A percentile compares a stretch with the other conserved stretches of the same genome.
Evolutionary conservation across 1,284 basidiomycete species (phyloP).

Genomic region (Vanrija sp.): DNA sequence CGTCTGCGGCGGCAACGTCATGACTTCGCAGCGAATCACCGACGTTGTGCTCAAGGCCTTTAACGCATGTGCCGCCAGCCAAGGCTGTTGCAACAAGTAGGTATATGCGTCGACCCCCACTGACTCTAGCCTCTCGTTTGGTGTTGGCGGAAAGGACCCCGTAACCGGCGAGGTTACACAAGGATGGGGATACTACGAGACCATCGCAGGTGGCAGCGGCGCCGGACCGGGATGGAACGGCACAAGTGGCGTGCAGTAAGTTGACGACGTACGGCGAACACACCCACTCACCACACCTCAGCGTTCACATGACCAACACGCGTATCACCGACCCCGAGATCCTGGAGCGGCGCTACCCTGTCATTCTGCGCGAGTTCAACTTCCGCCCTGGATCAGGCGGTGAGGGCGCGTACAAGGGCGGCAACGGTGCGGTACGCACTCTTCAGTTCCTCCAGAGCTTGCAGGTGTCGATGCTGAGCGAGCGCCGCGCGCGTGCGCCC

Average conservation of each 20-base stretch:
- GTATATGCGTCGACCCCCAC: background rate
- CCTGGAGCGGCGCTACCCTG: conserved; percentile 60
- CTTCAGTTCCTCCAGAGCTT: conserved; percentile 82
- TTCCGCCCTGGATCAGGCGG: conserved; percentile 75
- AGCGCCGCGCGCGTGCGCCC: conserved; percentile 29
- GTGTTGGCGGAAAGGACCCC: conserved; percentile 71
- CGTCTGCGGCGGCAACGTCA: conserved; percentile 71
- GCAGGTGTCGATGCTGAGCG: conserved; percentile 67
- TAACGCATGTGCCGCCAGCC: conserved; percentile 84
- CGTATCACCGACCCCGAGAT: conserved; percentile 74
- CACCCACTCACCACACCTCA: conserved; percentile 5
- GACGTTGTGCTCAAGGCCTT: conserved; percentile 93
- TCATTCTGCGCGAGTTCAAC: conserved; percentile 76
- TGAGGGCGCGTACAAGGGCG: conserved; percentile 70
- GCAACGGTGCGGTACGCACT: conserved; percentile 82
- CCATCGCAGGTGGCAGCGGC: conserved; percentile 81
- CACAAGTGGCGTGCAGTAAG: conserved; percentile 55
- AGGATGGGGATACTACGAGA: conserved; percentile 62
- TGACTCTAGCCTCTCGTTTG: conserved; percentile 59
- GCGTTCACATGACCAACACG: conserved; percentile 88
- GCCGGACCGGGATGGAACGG: conserved; percentile 89
- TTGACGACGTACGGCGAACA: no score
- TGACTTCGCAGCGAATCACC: conserved; percentile 85
- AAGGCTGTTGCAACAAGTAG: conserved; percentile 64
- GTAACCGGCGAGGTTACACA: conserved; percentile 64